phyloP scores from a whole-genome alignment of 805 yeast species.

The Starmerella cellae region DNA sequence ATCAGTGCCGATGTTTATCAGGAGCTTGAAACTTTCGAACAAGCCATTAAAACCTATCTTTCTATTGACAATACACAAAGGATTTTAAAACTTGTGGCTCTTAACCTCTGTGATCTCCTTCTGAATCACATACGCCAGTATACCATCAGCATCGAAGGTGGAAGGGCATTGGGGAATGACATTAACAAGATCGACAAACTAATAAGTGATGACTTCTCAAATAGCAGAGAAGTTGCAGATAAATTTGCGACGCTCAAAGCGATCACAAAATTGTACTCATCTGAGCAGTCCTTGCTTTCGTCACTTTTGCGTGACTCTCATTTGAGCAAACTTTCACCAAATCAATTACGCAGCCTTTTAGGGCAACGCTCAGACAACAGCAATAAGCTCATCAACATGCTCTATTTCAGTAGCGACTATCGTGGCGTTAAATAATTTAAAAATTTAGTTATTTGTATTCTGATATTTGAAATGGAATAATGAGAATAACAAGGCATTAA shows the following conservation, averaged over 20 bases:
- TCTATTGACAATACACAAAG: constrained; percentile 38
- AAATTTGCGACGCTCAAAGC: constrained; percentile 62
- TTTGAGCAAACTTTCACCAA: constrained; percentile 49
- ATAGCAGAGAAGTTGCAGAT: constrained; percentile 42
- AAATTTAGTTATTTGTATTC: too few relatives aligned
- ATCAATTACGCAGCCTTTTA: constrained; percentile 19
- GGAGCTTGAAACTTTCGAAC: constrained; percentile 36
- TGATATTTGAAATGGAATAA: too few relatives aligned
- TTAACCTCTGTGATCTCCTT: constrained; percentile 42
- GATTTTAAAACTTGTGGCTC: constrained; percentile 45
- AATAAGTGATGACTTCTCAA: constrained; percentile 52
- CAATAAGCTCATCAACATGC: constrained; percentile 12
- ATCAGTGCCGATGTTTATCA: constrained; percentile 35
- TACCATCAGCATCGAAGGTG: constrained; percentile 70
- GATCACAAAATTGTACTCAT: constrained; percentile 71
- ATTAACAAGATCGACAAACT: constrained; percentile 56
- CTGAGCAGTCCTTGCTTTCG: constrained; percentile 63
- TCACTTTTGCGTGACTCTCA: constrained; percentile 75
- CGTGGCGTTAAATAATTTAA: not conserved
- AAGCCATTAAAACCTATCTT: constrained; percentile 30
- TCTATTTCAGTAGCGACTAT: constrained; percentile 13
- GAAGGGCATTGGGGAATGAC: constrained; percentile 68
- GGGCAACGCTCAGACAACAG: constrained; percentile 18
- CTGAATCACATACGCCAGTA: constrained; percentile 63
- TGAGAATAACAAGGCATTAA: too few relatives aligned